phyloP scores from a whole-genome alignment of 1,284 basidiomycete genomes.

The Ceratobasidium sp. region DNA sequence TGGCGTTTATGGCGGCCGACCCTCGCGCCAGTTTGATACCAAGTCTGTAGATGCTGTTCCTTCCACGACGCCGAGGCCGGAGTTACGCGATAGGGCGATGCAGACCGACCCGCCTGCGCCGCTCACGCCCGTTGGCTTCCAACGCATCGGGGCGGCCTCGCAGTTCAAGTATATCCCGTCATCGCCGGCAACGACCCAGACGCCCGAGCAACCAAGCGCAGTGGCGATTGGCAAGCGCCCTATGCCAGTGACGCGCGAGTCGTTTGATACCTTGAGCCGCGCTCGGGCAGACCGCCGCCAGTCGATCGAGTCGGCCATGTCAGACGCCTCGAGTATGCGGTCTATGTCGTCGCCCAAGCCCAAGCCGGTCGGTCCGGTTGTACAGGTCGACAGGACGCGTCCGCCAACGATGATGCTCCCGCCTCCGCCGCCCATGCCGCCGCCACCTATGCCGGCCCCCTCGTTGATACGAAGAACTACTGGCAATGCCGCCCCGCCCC shows the following conservation, averaged over 20 bases:
- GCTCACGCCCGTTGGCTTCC: slow-evolving; percentile 62
- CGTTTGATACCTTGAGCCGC: slow-evolving; percentile 59
- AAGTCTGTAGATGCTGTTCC: slow-evolving; percentile 51
- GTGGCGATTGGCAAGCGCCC: slow-evolving; percentile 59
- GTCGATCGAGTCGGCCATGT: slow-evolving; percentile 70
- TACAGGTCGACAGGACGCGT: slow-evolving; percentile 77
- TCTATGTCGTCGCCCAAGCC: slow-evolving; percentile 35
- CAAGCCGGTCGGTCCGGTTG: slow-evolving; percentile 56
- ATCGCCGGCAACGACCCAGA: slow-evolving; percentile 55
- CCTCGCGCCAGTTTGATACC: slow-evolving; percentile 37
- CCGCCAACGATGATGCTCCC: slow-evolving; percentile 89
- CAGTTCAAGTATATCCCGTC: slow-evolving; percentile 83
- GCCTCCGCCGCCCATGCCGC: slow-evolving; percentile 85
- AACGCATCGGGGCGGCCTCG: slow-evolving; percentile 71
- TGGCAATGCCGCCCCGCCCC: slow-evolving; percentile 72
- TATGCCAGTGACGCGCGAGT: slow-evolving; percentile 63
- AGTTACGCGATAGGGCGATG: slow-evolving; percentile 77
- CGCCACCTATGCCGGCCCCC: slow-evolving; percentile 71
- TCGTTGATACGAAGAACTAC: slow-evolving; percentile 55
- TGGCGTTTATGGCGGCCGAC: background rate
- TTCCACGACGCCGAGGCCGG: slow-evolving; percentile 64
- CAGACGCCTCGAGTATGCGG: slow-evolving; percentile 44
- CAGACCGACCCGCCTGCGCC: slow-evolving; percentile 72
- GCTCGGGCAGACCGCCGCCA: slow-evolving; percentile 60
- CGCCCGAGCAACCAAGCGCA: slow-evolving; percentile 49